phyloP scores from a whole-genome alignment of 2,329 filamentous ascomycete genomes.

The Calonectria ilicicola region DNA sequence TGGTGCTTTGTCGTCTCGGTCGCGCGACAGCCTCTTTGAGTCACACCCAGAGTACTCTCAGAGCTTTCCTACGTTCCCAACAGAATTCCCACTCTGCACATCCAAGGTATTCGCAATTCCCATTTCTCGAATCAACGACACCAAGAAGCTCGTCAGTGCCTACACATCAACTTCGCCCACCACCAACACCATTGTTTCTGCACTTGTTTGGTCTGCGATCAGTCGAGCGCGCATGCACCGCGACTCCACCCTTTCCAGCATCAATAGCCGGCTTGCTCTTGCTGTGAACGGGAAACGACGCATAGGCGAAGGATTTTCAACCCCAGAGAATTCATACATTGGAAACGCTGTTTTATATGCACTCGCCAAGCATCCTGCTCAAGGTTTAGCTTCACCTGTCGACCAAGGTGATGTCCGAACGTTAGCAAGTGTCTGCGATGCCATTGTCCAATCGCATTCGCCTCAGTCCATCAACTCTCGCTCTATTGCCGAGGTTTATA shows the following conservation, averaged over 20 bases:
- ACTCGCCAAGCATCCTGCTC: background rate
- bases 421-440: background rate
- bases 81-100: constrained; percentile 10
- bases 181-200: constrained; percentile 19
- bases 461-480: background rate
- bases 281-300: constrained; percentile 21
- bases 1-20: background rate
- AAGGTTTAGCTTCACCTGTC: background rate
- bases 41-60: constrained; percentile 19
- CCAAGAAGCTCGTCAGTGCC: background rate
- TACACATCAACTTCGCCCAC: background rate
- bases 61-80: background rate
- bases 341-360: constrained; percentile 20
- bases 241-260: background rate
- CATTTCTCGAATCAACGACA: background rate
- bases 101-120: constrained; percentile 22
- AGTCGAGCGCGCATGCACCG: constrained; percentile 10
- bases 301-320: background rate
- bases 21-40: background rate
- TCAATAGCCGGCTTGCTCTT: constrained; percentile 12
- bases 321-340: constrained; percentile 6
- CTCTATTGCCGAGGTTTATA: constrained; percentile 20
- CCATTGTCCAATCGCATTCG: constrained; percentile 5
- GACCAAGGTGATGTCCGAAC: background rate
- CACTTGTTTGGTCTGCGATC: constrained; percentile 14